Evolutionary conservation across 140 eudicot species (phyloP), one percentile per base, ranked within the genome.

Genomic region (Anethum foeniculum): DNA sequence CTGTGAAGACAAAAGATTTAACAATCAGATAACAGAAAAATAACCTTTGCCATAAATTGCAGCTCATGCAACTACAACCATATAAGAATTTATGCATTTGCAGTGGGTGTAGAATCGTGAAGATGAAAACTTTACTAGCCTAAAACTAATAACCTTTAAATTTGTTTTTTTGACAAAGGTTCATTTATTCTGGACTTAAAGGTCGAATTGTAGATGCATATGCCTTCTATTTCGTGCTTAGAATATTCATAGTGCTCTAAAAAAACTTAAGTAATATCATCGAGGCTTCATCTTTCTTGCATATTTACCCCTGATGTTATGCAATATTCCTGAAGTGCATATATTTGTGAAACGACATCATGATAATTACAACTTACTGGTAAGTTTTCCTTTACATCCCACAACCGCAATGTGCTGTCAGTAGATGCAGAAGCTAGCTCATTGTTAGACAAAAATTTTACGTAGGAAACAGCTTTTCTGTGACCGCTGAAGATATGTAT

Each of bases 371-470:
- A 73, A 65, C 96, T 89, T 85, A 95, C 99, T 7, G 96, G 99
- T 46, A 87, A 30, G 84, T 88, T 88, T 77, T 95, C 89, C 81
- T 89, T 90, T 39, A 90, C 97, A 69, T 95, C 99, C 99, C 99
- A 95, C 76, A 95, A 86, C 76, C 97, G 94, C 83, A 95, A 85
- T 7, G 99, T 92, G 84, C 92, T 90, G 85, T 95, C 97, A 13
- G 99, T 95, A 84, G 99, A 95, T 77, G 99, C 99, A 82, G 99
- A 95, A 80, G 97, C 95, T 77, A 95, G 99, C 82, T 95, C 99
- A 80, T 83, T 85, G 64, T 87, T 88, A 48, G 99, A 95, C 86
- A 95, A 21, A 80, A 95, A 95, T 71, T 95, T 92, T 41, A 95
- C 99, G 67, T 95, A 95, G 3, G 99, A 95, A 75, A 95, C 99